Conservation (phyloP, 2,329 filamentous ascomycete species). For the Harringtonia aguacate region DNA sequence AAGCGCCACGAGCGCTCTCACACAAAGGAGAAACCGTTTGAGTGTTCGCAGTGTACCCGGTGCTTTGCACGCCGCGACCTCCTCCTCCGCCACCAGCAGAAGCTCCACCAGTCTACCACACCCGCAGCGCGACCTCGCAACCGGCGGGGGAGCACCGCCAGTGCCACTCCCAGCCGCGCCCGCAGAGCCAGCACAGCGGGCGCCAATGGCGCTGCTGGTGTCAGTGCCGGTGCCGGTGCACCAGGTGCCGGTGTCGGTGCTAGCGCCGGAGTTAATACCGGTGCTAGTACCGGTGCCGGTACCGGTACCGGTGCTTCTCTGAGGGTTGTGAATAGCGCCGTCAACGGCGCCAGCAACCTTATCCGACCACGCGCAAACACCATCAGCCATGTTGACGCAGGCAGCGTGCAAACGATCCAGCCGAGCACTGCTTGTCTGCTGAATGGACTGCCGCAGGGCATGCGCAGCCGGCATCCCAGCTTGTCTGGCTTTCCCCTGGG, state of each 20-base stretch:
- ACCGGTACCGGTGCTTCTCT: conserved; percentile 29
- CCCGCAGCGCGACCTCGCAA: conserved; percentile 79
- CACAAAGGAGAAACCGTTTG: conserved; percentile 97
- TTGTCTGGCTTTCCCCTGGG: conserved; percentile 56
- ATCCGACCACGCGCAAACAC: conserved; percentile 92
- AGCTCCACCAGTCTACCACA: conserved; percentile 87
- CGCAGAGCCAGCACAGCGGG: conserved; percentile 86
- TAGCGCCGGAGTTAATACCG: not conserved
- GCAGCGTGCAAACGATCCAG: conserved; percentile 62
- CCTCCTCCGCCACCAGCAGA: conserved; percentile 91
- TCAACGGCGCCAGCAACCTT: conserved; percentile 32
- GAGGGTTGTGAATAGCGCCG: too few relatives aligned
- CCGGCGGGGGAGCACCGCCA: conserved; percentile 79
- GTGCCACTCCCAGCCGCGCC: conserved; percentile 60
- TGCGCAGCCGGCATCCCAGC: conserved; percentile 64
- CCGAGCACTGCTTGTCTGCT: conserved; percentile 42
- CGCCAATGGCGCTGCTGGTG: conserved; percentile 22
- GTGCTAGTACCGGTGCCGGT: not conserved
- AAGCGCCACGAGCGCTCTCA: conserved; percentile 98
- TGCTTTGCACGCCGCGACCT: conserved; percentile 93
- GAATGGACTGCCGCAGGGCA: conserved; percentile 32
- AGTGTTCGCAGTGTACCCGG: conserved; percentile 86
- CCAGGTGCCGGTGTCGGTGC: not conserved
- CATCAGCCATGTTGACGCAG: conserved; percentile 82
- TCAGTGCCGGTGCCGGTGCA: too few relatives aligned